A percentile compares a stretch with the other conserved stretches of the same genome.
Evolutionary conservation across 2,329 filamentous ascomycete genomes (phyloP).

Genomic region (Zymoseptoria tritici): DNA sequence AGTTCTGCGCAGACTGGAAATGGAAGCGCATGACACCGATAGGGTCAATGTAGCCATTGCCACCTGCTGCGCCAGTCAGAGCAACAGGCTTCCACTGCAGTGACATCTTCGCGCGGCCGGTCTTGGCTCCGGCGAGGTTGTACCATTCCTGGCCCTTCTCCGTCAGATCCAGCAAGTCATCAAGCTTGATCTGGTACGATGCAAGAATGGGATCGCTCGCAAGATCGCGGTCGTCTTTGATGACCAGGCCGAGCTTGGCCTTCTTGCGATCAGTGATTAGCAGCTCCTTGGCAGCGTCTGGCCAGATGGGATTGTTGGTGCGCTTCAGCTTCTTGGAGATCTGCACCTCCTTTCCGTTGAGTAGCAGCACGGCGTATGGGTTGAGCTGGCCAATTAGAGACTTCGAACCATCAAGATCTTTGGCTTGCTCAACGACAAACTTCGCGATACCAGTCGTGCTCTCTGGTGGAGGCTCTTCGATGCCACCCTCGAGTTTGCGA

Average conservation of each 20-base stretch:
- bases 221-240: conserved; percentile 93
- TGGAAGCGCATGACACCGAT: conserved; percentile 94
- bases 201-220: conserved; percentile 75
- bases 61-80: conserved; percentile 66
- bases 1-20: conserved; percentile 71
- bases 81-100: conserved; percentile 94
- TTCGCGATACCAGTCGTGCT: conserved; percentile 89
- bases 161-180: conserved; percentile 86
- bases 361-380: conserved; percentile 77
- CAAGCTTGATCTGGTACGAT: conserved; percentile 89
- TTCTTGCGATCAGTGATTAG: conserved; percentile 89
- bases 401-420: conserved; percentile 88
- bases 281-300: conserved; percentile 85
- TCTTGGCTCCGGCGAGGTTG: conserved; percentile 71
- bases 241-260: conserved; percentile 80
- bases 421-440: conserved; percentile 91
- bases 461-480: conserved; percentile 71
- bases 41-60: conserved; percentile 82
- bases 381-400: conserved; percentile 86
- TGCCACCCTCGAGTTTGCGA: conserved; percentile 66
- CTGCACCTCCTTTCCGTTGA: conserved; percentile 89
- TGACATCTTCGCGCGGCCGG: conserved; percentile 80
- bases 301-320: conserved; percentile 95
- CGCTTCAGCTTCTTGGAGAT: conserved; percentile 88
- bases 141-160: conserved; percentile 96